Conservation (phyloP, 306 rosid species). For the Amphicarpaea edgeworthii region DNA sequence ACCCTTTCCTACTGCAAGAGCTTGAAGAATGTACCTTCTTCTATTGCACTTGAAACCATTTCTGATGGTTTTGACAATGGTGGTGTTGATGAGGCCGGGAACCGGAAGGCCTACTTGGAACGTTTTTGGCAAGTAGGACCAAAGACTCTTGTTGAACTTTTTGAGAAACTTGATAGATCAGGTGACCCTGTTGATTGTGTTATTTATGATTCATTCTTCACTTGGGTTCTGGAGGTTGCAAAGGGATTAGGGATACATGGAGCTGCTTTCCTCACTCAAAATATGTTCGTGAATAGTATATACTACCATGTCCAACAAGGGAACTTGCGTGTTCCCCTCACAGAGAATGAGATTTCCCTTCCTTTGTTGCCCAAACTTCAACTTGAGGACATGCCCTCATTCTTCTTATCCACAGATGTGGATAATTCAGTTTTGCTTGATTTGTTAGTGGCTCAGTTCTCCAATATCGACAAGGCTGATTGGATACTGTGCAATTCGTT, state of each 20-base stretch:
- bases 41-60: constrained; percentile 47
- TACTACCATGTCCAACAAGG: constrained; percentile 40
- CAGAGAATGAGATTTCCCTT: constrained; percentile 31
- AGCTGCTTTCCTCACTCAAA: constrained; percentile 44
- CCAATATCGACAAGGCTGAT: constrained; percentile 17
- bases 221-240: constrained; percentile 59
- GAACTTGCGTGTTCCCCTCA: constrained; percentile 33
- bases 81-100: background rate
- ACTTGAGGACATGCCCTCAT: constrained; percentile 40
- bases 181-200: constrained; percentile 39
- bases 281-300: constrained; percentile 35
- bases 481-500: constrained; percentile 2
- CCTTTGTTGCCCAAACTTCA: constrained; percentile 48
- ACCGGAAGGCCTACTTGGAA: background rate
- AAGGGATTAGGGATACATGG: constrained; percentile 46
- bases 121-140: constrained; percentile 46
- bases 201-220: constrained; percentile 50
- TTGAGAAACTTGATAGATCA: constrained; percentile 24
- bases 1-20: constrained; percentile 35
- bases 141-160: constrained; percentile 33
- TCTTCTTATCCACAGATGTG: background rate
- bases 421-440: background rate
- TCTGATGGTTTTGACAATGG: constrained; percentile 55
- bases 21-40: background rate
- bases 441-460: constrained; percentile 39